Evolutionary conservation across 2,329 filamentous ascomycete genomes (phyloP), one percentile per base, ranked within the genome.

Genomic region (Raffaelea ambrosiae): DNA sequence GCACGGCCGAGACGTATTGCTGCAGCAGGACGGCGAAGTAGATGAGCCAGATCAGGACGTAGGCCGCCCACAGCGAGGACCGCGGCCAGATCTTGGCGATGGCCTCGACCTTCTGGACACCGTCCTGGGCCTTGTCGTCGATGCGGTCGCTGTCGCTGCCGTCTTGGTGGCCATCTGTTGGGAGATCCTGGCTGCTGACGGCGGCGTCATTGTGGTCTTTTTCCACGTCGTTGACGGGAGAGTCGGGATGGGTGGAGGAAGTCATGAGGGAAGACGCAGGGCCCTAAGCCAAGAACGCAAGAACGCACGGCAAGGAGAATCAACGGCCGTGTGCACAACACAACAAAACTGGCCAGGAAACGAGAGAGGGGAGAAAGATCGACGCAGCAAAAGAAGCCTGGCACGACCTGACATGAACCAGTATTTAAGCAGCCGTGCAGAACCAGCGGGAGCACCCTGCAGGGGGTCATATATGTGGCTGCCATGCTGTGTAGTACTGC

Each of bases 21-120:
- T 47, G 44, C 13, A 47, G 26, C 14, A 23, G n/a, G 39, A 47
- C 35, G 39, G 41, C 19, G 29, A 68, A 65, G 52, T 61, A 65
- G 50, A 66, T 59, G 45, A 66, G 46, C 65, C 65, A 68, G 50
- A 48, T 21, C 19, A 10, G 7, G 20, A 8, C 7, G 48, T 73
- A 74, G 35, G 71, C 67, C 1, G 60, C 19, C 16, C 68, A 63
- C 5, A 74, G 60, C 44, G 71, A 59, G 16, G 55, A 54, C 43
- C 47, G 64, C 1, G 64, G 61, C 69, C 70, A 71, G 33, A 68
- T 66, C 44, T 65, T 66, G 22, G 71, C 67, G 16, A 67, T 64
- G 20, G 70, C 72, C 54, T 73, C 68, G 16, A 74, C 66, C 44
- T 68, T 67, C 50, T 68, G 66, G n/a, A 75, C 70, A 60, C 72